These are phyloP conservation scores for Emmonsia crescens DNA, from an alignment of 2,329 filamentous ascomycete genomes.

Conservation along the genomic window DNA sequence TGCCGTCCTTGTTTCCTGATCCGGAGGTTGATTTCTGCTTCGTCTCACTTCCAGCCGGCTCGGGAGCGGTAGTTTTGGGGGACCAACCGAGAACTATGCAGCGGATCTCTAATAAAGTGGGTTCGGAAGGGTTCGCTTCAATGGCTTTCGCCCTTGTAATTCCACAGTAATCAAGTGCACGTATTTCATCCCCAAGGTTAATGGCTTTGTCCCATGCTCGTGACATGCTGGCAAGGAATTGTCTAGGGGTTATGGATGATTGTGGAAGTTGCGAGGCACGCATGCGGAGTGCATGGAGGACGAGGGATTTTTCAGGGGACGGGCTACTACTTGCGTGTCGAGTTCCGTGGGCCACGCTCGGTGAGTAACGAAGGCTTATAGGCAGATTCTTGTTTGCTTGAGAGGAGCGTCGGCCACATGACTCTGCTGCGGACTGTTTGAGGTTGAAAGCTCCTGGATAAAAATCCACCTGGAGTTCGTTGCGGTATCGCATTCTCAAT, in stretches of 20 bases:
- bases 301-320: conserved; percentile 30
- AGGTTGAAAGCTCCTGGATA: conserved; percentile 28
- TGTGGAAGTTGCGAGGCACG: conserved; percentile 28
- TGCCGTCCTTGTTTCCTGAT: conserved; percentile 10
- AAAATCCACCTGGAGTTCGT: conserved; percentile 34
- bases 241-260: conserved; percentile 25
- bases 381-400: conserved; percentile 16
- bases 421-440: background rate
- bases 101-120: conserved; percentile 22
- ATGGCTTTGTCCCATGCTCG: conserved; percentile 33
- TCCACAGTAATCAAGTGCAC: conserved; percentile 35
- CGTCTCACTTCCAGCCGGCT: background rate
- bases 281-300: conserved; percentile 32
- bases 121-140: conserved; percentile 14
- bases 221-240: conserved; percentile 32
- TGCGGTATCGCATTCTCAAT: conserved; percentile 33
- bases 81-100: conserved; percentile 28
- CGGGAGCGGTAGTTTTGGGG: background rate
- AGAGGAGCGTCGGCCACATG: conserved; percentile 3
- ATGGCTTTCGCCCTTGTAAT: conserved; percentile 30
- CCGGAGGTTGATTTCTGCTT: background rate
- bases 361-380: conserved; percentile 26
- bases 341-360: conserved; percentile 13
- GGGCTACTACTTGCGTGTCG: conserved; percentile 12
- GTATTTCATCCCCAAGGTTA: conserved; percentile 33